Percentiles rank a stretch among this genome's conserved stretches.
phyloP scores from a whole-genome alignment of 805 yeast genomes.

The Candida khao-thaluensis region DNA sequence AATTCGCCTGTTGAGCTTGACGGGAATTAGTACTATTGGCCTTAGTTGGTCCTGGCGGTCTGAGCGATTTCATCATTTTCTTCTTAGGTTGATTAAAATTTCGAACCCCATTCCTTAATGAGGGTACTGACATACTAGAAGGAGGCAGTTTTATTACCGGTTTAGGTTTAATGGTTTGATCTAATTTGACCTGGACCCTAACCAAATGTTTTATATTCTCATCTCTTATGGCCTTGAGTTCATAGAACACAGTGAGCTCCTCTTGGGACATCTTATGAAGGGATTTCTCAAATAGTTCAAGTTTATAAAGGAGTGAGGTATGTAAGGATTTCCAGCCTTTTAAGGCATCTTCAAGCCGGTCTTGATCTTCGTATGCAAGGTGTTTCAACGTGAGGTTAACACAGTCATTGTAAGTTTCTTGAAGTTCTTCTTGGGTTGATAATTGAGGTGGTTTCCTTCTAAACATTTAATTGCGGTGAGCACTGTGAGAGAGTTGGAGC shows the following conservation, averaged over 20 bases:
- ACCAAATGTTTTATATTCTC: constrained; percentile 44
- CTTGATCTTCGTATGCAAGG: constrained; percentile 56
- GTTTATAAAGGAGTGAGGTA: constrained; percentile 54
- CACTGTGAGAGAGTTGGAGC: too few relatives aligned
- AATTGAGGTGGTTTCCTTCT: constrained; percentile 62
- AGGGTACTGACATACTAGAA: constrained; percentile 24
- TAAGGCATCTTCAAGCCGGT: constrained; percentile 52
- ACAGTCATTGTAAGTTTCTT: constrained; percentile 59
- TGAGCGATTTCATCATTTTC: constrained; percentile 29
- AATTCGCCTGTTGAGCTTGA: constrained; percentile 23
- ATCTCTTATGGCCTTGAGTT: constrained; percentile 38
- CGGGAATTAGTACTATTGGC: constrained; percentile 3
- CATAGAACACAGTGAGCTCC: constrained; percentile 27
- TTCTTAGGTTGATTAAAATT: constrained; percentile 10
- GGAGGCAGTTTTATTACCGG: constrained; percentile 4
- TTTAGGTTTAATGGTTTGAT: constrained; percentile 29
- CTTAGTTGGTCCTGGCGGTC: constrained; percentile 17
- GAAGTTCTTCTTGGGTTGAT: constrained; percentile 48
- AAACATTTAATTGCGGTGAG: constrained; percentile 19
- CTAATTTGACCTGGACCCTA: constrained; percentile 39
- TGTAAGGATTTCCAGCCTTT: constrained; percentile 77
- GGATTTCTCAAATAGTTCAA: constrained; percentile 52
- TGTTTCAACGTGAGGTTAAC: constrained; percentile 60
- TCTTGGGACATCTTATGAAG: constrained; percentile 26
- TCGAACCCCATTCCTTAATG: constrained; percentile 21